Conservation (phyloP, 805 yeast species). For the Candida tallmaniae region DNA sequence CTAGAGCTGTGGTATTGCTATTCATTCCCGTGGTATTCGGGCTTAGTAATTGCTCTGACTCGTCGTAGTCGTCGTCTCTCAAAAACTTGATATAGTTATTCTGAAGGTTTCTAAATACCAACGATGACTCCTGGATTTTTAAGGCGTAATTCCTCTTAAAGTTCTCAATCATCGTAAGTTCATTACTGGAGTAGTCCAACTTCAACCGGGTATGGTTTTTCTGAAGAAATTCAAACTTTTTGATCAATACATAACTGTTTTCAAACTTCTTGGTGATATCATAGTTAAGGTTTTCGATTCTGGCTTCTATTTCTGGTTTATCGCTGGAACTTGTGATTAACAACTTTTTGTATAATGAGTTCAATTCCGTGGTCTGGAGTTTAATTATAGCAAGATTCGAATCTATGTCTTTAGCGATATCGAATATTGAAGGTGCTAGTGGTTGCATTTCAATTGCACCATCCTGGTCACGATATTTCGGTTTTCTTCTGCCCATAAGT, state of each 20-base stretch:
- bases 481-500: constrained; percentile 37
- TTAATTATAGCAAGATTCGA: constrained; percentile 51
- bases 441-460: constrained; percentile 47
- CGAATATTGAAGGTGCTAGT: constrained; percentile 76
- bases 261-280: constrained; percentile 74
- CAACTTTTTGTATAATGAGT: constrained; percentile 71
- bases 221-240: constrained; percentile 48
- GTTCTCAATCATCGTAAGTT: constrained; percentile 67
- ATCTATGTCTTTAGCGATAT: constrained; percentile 69
- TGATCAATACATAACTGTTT: constrained; percentile 69
- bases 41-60: constrained; percentile 2
- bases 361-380: constrained; percentile 53
- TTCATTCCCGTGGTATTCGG: background rate
- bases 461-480: constrained; percentile 17
- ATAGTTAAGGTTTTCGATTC: constrained; percentile 74
- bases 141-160: constrained; percentile 81
- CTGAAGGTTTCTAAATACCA: constrained; percentile 80
- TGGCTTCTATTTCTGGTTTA: constrained; percentile 65
- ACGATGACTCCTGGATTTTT: constrained; percentile 73
- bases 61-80: constrained; percentile 63
- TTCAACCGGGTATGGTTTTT: constrained; percentile 39
- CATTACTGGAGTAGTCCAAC: constrained; percentile 39
- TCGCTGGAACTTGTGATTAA: constrained; percentile 87
- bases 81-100: constrained; percentile 82
- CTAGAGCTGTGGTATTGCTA: constrained; percentile 17